Evolutionary conservation across 805 yeast species (phyloP), one percentile per base, ranked within the genome.

Genomic region (Metschnikowia lunata): DNA sequence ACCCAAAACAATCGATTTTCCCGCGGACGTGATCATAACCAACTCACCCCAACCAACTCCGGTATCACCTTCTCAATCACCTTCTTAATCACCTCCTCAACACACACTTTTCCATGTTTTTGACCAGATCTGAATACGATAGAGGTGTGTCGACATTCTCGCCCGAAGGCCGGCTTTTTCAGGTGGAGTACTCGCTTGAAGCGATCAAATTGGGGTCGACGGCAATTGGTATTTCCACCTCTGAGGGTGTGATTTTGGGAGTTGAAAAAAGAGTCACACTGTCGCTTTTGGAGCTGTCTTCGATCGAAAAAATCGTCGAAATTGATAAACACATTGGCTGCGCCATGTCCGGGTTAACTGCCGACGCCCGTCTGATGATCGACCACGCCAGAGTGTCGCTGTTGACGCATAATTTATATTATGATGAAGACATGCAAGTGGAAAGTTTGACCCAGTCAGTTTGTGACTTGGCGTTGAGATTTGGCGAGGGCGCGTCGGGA

Each of bases 111-210:
- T 10, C 9, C 23, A 93, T 93, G 99, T 93, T 93, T 70, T 78
- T 93, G 55, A 93, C 99, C n/a, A 85, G 99, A 83, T 86, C 96
- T 71, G 99, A 93, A 75, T 93, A 93, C 67, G 99, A 93, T 64
- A 85, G 99, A 67, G 99, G 99, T 51, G 99, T 93, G 39, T 85
- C 95, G 60, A 95, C 99, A 8, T 93, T 95, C 66, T 90, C 98
- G 1, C 99, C 99, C 26, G 99, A 95, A 65, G 99, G 99, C 26
- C 85, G 99, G 63, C 73, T 93, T 49, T 93, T 93, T 72, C 99
- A 93, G 70, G 99, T 93, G 36, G 99, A 93, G 66, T 93, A 93
- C 66, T 93, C 99, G 8, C 72, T 93, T 45, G 99, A 93, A 67
- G 99, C 99, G 37, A 93, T 93, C 66, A 93, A 93, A 61, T 75